These are phyloP conservation scores for Rhizophagus clarus DNA, from an alignment of 192 early-diverging fungal species.

Conservation along the genomic window DNA sequence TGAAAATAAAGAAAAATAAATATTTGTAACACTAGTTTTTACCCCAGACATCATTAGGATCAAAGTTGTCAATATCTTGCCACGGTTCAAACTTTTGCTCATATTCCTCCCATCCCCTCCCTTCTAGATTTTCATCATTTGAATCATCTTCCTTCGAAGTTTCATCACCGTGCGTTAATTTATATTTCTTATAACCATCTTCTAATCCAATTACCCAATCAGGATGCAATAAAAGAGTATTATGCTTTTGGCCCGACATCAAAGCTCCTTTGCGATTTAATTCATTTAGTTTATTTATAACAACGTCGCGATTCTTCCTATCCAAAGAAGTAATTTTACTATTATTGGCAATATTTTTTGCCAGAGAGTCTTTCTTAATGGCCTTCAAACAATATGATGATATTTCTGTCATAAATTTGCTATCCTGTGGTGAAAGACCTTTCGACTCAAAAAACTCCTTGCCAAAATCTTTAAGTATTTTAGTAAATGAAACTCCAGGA, in stretches of 20 bases:
- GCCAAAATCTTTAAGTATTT: not conserved
- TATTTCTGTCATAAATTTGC: not conserved
- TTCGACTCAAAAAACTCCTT: not conserved
- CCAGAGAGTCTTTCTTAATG: slow-evolving; percentile 4
- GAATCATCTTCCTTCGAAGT: too few species aligned
- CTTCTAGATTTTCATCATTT: too few species aligned
- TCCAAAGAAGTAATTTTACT: not conserved
- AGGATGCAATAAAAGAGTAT: not conserved
- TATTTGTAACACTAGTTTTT: not conserved
- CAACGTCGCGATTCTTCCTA: not conserved
- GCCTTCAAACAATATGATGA: not conserved
- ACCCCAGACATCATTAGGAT: not conserved
- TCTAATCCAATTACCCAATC: slow-evolving; percentile 1
- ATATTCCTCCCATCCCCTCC: not conserved
- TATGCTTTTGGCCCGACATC: not conserved
- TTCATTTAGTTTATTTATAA: not conserved
- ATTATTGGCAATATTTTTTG: not conserved
- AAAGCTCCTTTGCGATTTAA: slow-evolving; percentile 1
- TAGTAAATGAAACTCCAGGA: not conserved
- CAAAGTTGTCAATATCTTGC: not conserved
- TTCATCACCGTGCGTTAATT: not conserved
- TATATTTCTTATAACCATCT: not conserved
- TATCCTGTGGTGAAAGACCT: not conserved
- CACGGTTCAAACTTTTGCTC: not conserved
- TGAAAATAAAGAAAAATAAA: too few species aligned